A percentile compares a stretch with the other conserved stretches of the same genome.
Conservation (phyloP, 352 stramenopile genomes). For the Globisporangium acanthophoron region DNA sequence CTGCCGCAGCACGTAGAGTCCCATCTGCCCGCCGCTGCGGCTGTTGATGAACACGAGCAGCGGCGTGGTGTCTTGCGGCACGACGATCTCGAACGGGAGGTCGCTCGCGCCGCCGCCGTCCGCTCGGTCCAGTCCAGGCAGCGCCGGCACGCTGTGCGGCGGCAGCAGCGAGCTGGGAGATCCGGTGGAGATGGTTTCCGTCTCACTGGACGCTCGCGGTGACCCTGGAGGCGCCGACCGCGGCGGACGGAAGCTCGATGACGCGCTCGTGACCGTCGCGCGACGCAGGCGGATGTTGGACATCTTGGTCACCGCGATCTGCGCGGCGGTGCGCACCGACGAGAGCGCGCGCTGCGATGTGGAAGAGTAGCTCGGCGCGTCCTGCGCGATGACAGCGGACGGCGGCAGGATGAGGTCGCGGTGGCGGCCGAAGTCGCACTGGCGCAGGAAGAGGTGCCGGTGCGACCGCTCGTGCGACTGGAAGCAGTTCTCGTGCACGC, state of each 20-base stretch:
- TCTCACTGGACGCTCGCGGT: slow-evolving; percentile 7
- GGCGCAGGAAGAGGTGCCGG: slow-evolving; percentile 30
- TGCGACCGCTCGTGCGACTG: slow-evolving; percentile 20
- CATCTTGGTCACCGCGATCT: slow-evolving; percentile 70
- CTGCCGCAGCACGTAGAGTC: slow-evolving; percentile 89
- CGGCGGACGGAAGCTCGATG: slow-evolving; percentile 4
- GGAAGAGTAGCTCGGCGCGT: slow-evolving; percentile 27
- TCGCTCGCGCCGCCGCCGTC: slow-evolving; percentile 3
- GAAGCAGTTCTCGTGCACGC: slow-evolving; percentile 79
- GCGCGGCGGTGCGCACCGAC: slow-evolving; percentile 54
- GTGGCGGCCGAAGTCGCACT: slow-evolving; percentile 71
- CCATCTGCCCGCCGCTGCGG: slow-evolving; percentile 91
- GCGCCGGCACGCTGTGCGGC: too few relatives aligned
- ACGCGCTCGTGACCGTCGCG: slow-evolving; percentile 15
- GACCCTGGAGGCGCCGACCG: slow-evolving; percentile 3
- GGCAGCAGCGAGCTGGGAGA: slow-evolving; percentile 5
- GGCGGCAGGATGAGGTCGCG: slow-evolving; percentile 61
- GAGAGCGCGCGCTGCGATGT: slow-evolving; percentile 66
- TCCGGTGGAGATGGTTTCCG: slow-evolving; percentile 1
- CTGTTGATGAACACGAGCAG: slow-evolving; percentile 95
- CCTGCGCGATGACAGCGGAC: slow-evolving; percentile 43
- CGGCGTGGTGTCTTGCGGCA: slow-evolving; percentile 40
- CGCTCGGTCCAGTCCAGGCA: neutral
- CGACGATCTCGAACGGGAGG: slow-evolving; percentile 56
- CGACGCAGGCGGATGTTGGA: slow-evolving; percentile 60